A percentile compares a stretch with the other conserved stretches of the same genome.
These are phyloP conservation scores for Ensete ventricosum DNA, from an alignment of 176 grass and related monocot genomes.

Conservation along the genomic window DNA sequence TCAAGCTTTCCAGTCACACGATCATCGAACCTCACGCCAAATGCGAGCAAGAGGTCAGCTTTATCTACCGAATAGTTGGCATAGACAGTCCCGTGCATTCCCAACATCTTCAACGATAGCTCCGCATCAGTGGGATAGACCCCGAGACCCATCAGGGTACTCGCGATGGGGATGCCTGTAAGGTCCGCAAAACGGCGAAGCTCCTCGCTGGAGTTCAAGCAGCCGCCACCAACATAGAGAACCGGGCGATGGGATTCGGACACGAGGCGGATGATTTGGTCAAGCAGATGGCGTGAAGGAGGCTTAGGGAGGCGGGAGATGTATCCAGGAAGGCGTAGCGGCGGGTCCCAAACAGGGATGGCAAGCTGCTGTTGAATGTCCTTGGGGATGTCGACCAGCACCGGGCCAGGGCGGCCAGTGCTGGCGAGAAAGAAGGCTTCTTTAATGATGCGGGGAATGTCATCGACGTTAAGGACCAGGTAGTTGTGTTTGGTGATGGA, in stretches of 20 bases:
- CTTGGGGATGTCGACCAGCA: slow-evolving; percentile 92
- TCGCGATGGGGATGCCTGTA: slow-evolving; percentile 75
- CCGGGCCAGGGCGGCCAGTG: slow-evolving; percentile 65
- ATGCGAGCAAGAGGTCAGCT: slow-evolving; percentile 83
- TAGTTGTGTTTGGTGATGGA: slow-evolving; percentile 99
- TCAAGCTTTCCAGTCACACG: slow-evolving; percentile 94
- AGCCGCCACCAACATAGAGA: slow-evolving; percentile 91
- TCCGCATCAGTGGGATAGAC: slow-evolving; percentile 65
- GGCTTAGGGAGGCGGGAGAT: slow-evolving; percentile 69
- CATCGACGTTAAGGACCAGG: slow-evolving; percentile 72
- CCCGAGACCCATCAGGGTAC: slow-evolving; percentile 91
- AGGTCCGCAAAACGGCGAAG: slow-evolving; percentile 59
- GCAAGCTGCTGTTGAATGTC: slow-evolving; percentile 97
- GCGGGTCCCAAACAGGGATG: slow-evolving; percentile 59
- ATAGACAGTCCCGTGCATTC: slow-evolving; percentile 93
- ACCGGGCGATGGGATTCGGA: slow-evolving; percentile 57
- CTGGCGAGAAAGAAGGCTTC: slow-evolving; percentile 86
- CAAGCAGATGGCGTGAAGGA: slow-evolving; percentile 41
- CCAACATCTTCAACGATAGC: slow-evolving; percentile 75
- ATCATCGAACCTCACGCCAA: slow-evolving; percentile 94
- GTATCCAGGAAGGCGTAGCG: slow-evolving; percentile 62
- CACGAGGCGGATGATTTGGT: slow-evolving; percentile 78
- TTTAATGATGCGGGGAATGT: slow-evolving; percentile 82
- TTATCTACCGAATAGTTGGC: slow-evolving; percentile 92
- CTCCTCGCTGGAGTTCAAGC: slow-evolving; percentile 62